These are phyloP conservation scores for Diplosphaera chodatii DNA, from an alignment of 139 green algal genomes.

Conservation along the genomic window DNA sequence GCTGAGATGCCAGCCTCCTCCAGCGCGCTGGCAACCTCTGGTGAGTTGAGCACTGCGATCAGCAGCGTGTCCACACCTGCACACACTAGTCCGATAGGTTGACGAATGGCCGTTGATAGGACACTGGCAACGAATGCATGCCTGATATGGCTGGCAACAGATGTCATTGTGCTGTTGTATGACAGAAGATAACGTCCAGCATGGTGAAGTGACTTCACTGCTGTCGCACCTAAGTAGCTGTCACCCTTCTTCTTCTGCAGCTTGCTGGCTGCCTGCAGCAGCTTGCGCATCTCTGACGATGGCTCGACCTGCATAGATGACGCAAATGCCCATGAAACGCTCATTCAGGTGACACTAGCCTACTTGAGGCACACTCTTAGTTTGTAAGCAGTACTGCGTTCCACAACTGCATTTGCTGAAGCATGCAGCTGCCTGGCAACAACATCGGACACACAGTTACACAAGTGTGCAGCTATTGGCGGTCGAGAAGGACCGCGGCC, in stretches of 20 bases:
- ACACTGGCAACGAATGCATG: no score
- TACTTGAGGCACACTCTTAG: no score
- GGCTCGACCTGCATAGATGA: slow-evolving; percentile 1
- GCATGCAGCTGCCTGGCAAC: no score
- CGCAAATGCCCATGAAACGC: not conserved
- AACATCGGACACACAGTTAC: no score
- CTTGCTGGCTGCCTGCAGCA: slow-evolving; percentile 48
- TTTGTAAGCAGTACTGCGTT: no score
- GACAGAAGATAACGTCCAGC: not conserved
- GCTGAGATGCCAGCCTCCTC: slow-evolving; percentile 36
- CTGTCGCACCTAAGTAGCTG: slow-evolving; percentile 50
- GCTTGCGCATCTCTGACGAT: slow-evolving; percentile 24
- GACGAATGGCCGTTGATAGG: no score
- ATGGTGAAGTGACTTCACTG: no score
- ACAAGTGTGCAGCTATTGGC: no score
- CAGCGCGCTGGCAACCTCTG: slow-evolving; percentile 35
- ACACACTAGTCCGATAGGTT: no score
- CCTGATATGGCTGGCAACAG: not conserved
- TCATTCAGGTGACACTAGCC: no score
- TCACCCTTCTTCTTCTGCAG: slow-evolving; percentile 65
- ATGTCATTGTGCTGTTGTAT: not conserved
- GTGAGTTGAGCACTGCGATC: slow-evolving; percentile 42
- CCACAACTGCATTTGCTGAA: no score
- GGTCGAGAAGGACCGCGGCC: no score
- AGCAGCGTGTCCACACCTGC: slow-evolving; percentile 66